A percentile compares a stretch with the other conserved stretches of the same genome.
Evolutionary conservation across 2,329 filamentous ascomycete species (phyloP).

Genomic region (Claviceps paspali): DNA sequence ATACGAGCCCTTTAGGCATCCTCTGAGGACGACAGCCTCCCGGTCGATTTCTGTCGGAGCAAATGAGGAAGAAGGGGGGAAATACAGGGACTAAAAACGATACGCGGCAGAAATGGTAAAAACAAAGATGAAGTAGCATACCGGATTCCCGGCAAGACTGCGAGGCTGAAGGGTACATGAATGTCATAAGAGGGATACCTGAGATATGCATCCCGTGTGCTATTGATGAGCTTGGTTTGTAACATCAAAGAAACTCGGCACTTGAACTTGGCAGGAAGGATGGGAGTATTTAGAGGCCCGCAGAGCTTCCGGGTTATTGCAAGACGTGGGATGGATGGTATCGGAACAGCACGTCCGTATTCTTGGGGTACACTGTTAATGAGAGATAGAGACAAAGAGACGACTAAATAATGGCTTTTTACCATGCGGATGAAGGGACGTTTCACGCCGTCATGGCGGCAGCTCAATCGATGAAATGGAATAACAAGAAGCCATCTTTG

Average conservation of each 20-base stretch:
- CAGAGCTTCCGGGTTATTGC: background rate
- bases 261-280: slow-evolving; percentile 1
- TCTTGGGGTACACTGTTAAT: background rate
- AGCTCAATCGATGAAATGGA: background rate
- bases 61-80: background rate
- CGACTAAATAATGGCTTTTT: background rate
- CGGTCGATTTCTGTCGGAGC: background rate
- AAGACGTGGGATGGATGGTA: background rate
- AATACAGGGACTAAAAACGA: background rate
- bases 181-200: background rate
- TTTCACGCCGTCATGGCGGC: no score
- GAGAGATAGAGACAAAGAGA: background rate
- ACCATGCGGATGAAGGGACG: no score
- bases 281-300: background rate
- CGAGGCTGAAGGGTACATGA: no score
- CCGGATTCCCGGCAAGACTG: no score
- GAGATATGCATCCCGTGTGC: background rate
- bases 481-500: no score
- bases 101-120: background rate
- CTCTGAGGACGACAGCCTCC: background rate
- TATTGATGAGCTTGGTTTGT: slow-evolving; percentile 1
- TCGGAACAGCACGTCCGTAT: background rate
- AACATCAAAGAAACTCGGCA: background rate
- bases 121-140: no score
- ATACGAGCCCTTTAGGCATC: background rate